Evolutionary conservation across 257 asterid species (phyloP).

Genomic region (Buddleja alternifolia): DNA sequence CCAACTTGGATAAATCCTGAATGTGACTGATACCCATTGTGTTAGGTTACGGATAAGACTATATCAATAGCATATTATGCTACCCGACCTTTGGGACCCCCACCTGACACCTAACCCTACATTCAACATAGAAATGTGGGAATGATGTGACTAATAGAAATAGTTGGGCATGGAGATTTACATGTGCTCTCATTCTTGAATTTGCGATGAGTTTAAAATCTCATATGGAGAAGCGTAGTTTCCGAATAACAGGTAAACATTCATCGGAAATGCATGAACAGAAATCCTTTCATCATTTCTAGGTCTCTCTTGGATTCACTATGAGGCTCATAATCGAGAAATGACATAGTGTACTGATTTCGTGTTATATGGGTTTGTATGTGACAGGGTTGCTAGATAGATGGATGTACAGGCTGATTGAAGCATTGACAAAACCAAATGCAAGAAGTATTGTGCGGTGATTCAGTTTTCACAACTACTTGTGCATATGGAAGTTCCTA

Average conservation of each 20-base stretch:
- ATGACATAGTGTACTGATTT: background rate
- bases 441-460: slow-evolving; percentile 57
- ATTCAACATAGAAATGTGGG: background rate
- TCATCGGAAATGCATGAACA: background rate
- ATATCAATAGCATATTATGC: too few relatives aligned
- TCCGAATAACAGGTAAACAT: background rate
- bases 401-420: slow-evolving; percentile 88
- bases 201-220: background rate
- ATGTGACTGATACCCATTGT: too few relatives aligned
- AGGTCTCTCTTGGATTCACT: background rate
- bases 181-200: background rate
- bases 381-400: slow-evolving; percentile 87
- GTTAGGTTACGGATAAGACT: too few relatives aligned
- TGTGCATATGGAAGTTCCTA: slow-evolving; percentile 15
- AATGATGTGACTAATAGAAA: background rate
- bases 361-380: background rate
- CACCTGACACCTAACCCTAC: too few relatives aligned
- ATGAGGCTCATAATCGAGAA: background rate
- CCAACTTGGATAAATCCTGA: too few relatives aligned
- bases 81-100: too few relatives aligned
- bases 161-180: background rate
- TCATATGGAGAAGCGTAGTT: too few relatives aligned
- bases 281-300: background rate
- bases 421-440: slow-evolving; percentile 64
- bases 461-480: slow-evolving; percentile 28